Conservation (phyloP, 805 yeast genomes). For the Barnettozyma botsteinii region DNA sequence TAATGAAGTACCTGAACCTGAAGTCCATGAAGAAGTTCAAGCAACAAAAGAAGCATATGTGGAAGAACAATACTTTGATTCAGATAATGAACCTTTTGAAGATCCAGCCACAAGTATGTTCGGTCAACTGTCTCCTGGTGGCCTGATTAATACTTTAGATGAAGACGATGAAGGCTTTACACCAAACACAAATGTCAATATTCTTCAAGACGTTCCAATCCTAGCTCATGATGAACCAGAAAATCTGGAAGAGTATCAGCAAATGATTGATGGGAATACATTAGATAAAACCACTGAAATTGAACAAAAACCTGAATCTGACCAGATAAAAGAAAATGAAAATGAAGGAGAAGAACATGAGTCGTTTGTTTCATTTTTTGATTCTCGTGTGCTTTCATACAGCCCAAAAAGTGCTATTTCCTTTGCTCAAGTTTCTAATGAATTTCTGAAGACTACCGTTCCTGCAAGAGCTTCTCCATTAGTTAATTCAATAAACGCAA, state of each 20-base stretch:
- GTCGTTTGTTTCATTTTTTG: conserved; percentile 20
- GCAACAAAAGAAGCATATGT: conserved; percentile 1
- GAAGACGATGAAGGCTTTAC: background rate
- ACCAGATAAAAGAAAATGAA: background rate
- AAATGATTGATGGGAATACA: background rate
- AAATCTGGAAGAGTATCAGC: background rate
- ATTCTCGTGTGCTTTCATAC: background rate
- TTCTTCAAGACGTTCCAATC: too few relatives aligned
- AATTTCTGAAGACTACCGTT: conserved; percentile 10
- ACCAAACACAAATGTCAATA: background rate
- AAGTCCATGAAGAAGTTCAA: conserved; percentile 4
- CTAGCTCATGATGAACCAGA: background rate
- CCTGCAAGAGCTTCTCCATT: background rate
- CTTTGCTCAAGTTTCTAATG: conserved; percentile 14
- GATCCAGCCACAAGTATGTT: conserved; percentile 24
- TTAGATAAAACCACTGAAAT: background rate
- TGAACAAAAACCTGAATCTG: too few relatives aligned
- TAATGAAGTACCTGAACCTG: conserved; percentile 5
- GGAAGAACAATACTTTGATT: conserved; percentile 19
- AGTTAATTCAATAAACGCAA: too few relatives aligned
- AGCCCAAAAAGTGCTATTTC: conserved; percentile 3
- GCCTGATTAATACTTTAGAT: conserved; percentile 6
- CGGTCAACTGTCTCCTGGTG: conserved; percentile 16
- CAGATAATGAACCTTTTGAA: conserved; percentile 20
- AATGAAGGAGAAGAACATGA: conserved; percentile 2